These are phyloP conservation scores for Schoenoplectus triqueter DNA, from an alignment of 202 grass and related monocot genomes.

Conservation along the genomic window DNA sequence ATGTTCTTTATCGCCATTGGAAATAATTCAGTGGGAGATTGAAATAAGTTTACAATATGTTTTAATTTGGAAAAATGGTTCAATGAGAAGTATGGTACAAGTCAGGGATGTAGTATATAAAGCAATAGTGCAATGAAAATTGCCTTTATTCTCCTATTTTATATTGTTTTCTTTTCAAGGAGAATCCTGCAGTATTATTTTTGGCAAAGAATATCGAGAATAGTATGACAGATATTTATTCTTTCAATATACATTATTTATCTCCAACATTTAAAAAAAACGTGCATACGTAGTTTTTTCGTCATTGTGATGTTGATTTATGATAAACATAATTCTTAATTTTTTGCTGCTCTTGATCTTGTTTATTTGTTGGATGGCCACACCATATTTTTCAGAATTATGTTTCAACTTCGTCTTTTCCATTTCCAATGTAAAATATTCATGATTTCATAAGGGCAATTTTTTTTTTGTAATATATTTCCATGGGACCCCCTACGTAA, in stretches of 20 bases:
- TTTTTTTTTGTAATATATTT: not conserved
- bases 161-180: not conserved
- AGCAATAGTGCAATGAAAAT: not conserved
- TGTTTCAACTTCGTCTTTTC: not conserved
- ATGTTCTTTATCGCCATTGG: slow-evolving; percentile 30
- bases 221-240: not conserved
- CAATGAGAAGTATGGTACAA: slow-evolving; percentile 12
- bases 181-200: not conserved
- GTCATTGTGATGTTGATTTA: not conserved
- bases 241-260: not conserved
- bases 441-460: not conserved
- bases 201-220: not conserved
- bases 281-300: not conserved
- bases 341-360: not conserved
- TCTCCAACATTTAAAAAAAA: not conserved
- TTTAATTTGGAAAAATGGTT: slow-evolving; percentile 26
- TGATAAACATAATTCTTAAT: not conserved
- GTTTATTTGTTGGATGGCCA: not conserved
- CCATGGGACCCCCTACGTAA: not conserved
- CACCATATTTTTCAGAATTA: not conserved
- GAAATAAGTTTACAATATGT: not conserved
- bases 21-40: not conserved
- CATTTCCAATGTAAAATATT: not conserved
- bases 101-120: slow-evolving; percentile 30
- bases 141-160: slow-evolving; percentile 32